phyloP scores from a whole-genome alignment of 2,329 filamentous ascomycete species.

The Fusarium fracticaudum region DNA sequence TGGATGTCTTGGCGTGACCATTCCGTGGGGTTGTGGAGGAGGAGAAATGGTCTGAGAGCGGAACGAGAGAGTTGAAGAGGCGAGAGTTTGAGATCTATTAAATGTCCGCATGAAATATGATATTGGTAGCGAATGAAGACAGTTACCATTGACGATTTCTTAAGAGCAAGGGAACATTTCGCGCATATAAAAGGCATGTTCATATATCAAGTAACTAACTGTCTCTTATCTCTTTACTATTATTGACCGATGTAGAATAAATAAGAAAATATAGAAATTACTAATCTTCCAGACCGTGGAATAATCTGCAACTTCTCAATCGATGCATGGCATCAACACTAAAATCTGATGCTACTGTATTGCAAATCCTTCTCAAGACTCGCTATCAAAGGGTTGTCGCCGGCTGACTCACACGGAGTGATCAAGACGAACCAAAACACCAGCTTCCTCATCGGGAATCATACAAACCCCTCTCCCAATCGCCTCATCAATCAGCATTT shows the following conservation, averaged over 20 bases:
- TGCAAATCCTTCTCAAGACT: not conserved
- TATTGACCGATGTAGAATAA: not conserved
- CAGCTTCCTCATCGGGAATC: slow-evolving; percentile 32
- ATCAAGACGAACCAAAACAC: slow-evolving; percentile 1
- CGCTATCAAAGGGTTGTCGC: not conserved
- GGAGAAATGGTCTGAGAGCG: too few species aligned
- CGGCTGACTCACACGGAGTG: slow-evolving; percentile 25
- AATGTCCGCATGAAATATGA: too few species aligned
- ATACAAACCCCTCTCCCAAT: not conserved
- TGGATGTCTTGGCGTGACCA: too few species aligned
- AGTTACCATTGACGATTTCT: too few species aligned
- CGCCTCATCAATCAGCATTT: not conserved
- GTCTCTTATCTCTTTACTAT: too few species aligned
- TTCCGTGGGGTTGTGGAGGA: too few species aligned
- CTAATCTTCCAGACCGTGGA: not conserved
- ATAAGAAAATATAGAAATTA: not conserved
- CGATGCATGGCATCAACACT: not conserved
- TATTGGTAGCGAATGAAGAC: too few species aligned
- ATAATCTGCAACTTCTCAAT: not conserved
- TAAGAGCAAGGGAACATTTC: too few species aligned
- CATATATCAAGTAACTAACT: too few species aligned
- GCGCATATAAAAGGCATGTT: too few species aligned
- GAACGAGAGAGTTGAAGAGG: too few species aligned
- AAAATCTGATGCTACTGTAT: not conserved
- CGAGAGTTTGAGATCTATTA: too few species aligned